phyloP scores from a whole-genome alignment of 805 yeast genomes.

The Lachancea cidri region DNA sequence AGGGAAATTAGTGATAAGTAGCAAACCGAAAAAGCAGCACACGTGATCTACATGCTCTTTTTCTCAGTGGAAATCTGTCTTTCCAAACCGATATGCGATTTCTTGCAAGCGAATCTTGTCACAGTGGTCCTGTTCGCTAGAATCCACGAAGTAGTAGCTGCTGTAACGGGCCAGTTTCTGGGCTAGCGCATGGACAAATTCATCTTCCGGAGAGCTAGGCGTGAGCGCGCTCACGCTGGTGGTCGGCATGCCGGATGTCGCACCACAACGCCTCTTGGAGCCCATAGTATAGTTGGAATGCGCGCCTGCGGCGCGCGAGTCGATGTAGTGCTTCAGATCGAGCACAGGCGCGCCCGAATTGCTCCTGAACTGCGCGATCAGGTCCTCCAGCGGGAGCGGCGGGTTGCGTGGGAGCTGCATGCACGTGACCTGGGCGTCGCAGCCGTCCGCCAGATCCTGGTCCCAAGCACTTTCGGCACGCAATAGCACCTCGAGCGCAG shows the following conservation, averaged over 20 bases:
- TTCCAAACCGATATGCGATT: slow-evolving; percentile 30
- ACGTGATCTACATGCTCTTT: background rate
- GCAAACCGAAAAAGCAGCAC: no score
- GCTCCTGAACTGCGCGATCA: background rate
- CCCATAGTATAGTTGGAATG: no score
- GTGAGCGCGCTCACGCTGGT: no score
- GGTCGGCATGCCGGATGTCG: no score
- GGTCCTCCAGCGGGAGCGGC: background rate
- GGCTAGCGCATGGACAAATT: slow-evolving; percentile 15
- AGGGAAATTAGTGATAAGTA: no score
- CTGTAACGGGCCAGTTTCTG: slow-evolving; percentile 22
- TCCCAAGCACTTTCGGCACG: background rate
- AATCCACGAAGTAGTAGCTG: slow-evolving; percentile 17
- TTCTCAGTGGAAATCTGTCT: slow-evolving; percentile 19
- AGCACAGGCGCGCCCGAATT: background rate
- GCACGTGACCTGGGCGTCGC: background rate
- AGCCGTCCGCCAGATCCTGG: background rate
- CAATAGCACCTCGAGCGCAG: background rate
- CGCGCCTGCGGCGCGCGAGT: no score
- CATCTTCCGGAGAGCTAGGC: slow-evolving; percentile 8
- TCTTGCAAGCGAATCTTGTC: slow-evolving; percentile 33
- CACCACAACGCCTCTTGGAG: no score
- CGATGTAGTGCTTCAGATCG: no score
- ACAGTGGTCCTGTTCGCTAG: slow-evolving; percentile 24
- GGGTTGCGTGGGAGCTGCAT: background rate